Evolutionary conservation across 306 rosid species (phyloP).

Genomic region (Elaeagnus macrophylla): DNA sequence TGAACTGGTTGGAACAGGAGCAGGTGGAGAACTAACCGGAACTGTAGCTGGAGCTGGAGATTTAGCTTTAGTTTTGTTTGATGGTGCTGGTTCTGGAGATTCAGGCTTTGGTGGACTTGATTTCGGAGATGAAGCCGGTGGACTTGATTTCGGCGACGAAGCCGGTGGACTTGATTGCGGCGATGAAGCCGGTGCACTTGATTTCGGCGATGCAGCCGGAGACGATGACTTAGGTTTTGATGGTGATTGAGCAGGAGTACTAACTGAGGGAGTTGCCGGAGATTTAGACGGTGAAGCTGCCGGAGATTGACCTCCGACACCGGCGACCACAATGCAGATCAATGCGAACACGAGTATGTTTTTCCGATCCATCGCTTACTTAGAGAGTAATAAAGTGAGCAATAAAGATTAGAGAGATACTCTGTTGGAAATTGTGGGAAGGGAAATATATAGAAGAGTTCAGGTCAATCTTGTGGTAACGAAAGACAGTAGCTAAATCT

Average conservation of each 20-base stretch:
- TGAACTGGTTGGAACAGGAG: constrained; percentile 47
- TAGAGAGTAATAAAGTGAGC: too few species aligned
- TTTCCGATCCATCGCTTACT: constrained; percentile 44
- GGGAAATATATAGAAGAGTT: too few species aligned
- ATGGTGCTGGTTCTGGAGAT: constrained; percentile 17
- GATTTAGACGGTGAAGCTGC: constrained; percentile 35
- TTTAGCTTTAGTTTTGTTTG: neutral
- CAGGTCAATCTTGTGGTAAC: too few species aligned
- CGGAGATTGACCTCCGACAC: constrained; percentile 90
- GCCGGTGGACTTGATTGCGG: constrained; percentile 43
- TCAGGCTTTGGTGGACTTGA: constrained; percentile 22
- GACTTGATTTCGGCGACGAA: constrained; percentile 44
- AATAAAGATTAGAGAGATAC: too few species aligned
- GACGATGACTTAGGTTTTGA: constrained; percentile 43
- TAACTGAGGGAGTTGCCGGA: constrained; percentile 21
- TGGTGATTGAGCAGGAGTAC: constrained; percentile 40
- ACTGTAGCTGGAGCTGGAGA: constrained; percentile 10
- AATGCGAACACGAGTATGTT: constrained; percentile 42
- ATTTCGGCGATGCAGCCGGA: constrained; percentile 56
- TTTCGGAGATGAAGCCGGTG: constrained; percentile 38
- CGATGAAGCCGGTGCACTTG: constrained; percentile 37
- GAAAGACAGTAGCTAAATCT: too few species aligned
- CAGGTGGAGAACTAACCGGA: constrained; percentile 50
- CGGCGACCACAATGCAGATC: constrained; percentile 59
- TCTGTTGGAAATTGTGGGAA: too few species aligned